A percentile compares a stretch with the other conserved stretches of the same genome.
These are phyloP conservation scores for Neofusicoccum cordaticola DNA, from an alignment of 2,329 filamentous ascomycete genomes.

Conservation along the genomic window DNA sequence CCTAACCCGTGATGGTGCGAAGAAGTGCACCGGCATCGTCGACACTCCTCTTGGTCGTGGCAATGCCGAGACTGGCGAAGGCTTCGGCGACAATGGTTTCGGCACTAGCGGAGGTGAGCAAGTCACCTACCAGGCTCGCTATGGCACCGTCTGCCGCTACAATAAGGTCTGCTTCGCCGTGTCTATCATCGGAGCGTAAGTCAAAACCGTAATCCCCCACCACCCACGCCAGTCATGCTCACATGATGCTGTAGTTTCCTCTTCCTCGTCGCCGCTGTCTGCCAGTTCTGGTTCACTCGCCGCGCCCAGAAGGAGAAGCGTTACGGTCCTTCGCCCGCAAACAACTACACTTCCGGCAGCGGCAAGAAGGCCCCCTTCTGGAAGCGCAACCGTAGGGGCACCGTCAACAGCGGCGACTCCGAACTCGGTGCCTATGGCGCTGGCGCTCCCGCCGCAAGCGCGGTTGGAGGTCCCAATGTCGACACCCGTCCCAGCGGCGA, in stretches of 20 bases:
- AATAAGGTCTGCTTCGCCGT: conserved; percentile 76
- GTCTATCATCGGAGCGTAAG: conserved; percentile 72
- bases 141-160: conserved; percentile 67
- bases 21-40: conserved; percentile 63
- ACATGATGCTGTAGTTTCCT: conserved; percentile 55
- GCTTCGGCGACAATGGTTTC: conserved; percentile 46
- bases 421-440: conserved; percentile 42
- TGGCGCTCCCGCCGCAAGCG: conserved; percentile 26
- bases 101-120: conserved; percentile 35
- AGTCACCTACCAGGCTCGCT: conserved; percentile 44
- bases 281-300: conserved; percentile 66
- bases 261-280: conserved; percentile 69
- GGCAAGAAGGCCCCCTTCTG: conserved; percentile 49
- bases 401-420: conserved; percentile 35
- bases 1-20: conserved; percentile 66
- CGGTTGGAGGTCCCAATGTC: conserved; percentile 25
- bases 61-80: conserved; percentile 48
- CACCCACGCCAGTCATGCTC: not conserved
- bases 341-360: conserved; percentile 65
- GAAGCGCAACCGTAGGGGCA: conserved; percentile 34
- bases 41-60: conserved; percentile 69
- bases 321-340: conserved; percentile 63
- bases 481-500: conserved; percentile 48
- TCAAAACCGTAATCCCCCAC: conserved; percentile 17
- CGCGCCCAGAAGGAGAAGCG: conserved; percentile 73